Base-by-base conservation (phyloP, 2,329 filamentous ascomycete genomes). In the Hymenoscyphus occultus region DNA sequence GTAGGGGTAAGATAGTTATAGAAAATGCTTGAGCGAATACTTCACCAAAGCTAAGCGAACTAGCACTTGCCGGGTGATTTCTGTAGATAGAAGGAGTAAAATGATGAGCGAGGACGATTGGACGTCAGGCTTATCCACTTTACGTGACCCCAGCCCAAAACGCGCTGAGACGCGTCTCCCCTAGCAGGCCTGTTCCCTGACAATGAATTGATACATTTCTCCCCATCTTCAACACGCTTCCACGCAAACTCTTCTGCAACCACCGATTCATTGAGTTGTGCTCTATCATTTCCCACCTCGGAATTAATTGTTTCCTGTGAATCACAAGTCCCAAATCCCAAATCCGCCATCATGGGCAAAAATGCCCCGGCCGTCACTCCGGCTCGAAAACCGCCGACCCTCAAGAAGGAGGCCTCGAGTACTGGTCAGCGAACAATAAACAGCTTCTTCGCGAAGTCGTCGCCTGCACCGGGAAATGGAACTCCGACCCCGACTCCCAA, bases 401-500 rank as follows among this genome's bases (percentile, higher is more conserved):
- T 73, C 31, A 74, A 75, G 66, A 76, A 73, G 64, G 70, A 74
- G 60, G 67, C 60, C 64, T 75, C 74, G n/a, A 75, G 73, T 60
- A 60, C 69, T 39, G 68, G 85, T 72, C 88, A 91, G 74, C 83
- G 82, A 75, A 91, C 89, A 62, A 92, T 95, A 66, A 80, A 92
- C 42, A 90, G 90, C 56, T 95, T 95, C 82, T 94, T 94, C 74
- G 83, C 89, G 70, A 92, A 83, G 75, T 78, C 82, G 67, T 78
- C 82, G 67, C 70, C 78, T 61, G 69, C 75, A 67, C 69, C 78
- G 61, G 69, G 74, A 78, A 81, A 14, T 80, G 80, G 19, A 35
- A 81, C 82, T 14, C 77, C 75, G 32, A 81, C 81, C 14, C 77
- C 75, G 2, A 70, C 42, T n/a, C 64, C 69, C 67, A 64, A 68